Evolutionary conservation across 2,329 filamentous ascomycete species (phyloP).

Genomic region (Helotiales sp.): DNA sequence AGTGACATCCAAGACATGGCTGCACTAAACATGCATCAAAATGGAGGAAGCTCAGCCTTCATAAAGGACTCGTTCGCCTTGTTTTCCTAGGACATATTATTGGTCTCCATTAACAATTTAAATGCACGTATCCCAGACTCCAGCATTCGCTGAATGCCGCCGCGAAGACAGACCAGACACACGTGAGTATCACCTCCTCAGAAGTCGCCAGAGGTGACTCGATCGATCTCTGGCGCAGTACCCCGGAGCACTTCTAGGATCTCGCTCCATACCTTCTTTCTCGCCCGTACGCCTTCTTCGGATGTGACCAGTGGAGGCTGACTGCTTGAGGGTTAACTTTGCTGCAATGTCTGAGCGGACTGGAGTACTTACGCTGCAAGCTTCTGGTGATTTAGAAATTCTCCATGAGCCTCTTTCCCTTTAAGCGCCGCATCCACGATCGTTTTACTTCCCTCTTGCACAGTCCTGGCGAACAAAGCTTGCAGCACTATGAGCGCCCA

Average conservation of each 20-base stretch:
- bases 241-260: neutral
- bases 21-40: too few relatives aligned
- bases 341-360: neutral
- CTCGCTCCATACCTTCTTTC: conserved; percentile 2
- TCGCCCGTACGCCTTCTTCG: neutral
- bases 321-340: neutral
- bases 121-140: neutral
- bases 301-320: neutral
- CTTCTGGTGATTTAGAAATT: conserved; percentile 25
- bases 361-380: neutral
- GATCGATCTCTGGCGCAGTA: neutral
- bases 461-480: conserved; percentile 17
- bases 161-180: neutral
- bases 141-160: neutral
- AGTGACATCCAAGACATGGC: too few relatives aligned
- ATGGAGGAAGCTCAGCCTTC: too few relatives aligned
- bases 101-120: too few relatives aligned
- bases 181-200: neutral
- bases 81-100: too few relatives aligned
- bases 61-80: too few relatives aligned
- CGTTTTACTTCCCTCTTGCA: conserved; percentile 28
- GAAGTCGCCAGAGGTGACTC: neutral
- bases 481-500: conserved; percentile 6
- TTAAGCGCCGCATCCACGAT: conserved; percentile 24
- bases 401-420: conserved; percentile 24